These are phyloP conservation scores for Pseudisothecium myosuroides DNA, from an alignment of 225 moss, liverwort and hornwort species.

Conservation along the genomic window DNA sequence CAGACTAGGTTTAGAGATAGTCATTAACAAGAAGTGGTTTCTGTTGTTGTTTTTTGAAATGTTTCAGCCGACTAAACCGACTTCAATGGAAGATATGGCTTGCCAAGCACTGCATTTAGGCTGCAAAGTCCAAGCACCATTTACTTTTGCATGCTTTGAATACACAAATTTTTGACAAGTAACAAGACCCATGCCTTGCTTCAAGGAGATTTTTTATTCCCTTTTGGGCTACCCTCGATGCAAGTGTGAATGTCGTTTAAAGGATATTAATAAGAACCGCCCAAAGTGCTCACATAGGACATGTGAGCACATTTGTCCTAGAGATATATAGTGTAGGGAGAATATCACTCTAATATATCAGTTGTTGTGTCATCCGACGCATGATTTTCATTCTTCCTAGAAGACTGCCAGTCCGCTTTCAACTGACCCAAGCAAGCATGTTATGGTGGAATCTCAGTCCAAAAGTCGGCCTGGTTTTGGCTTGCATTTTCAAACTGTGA, in stretches of 20 bases:
- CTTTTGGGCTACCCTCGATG: not conserved
- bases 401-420: too few relatives aligned
- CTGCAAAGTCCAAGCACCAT: not conserved
- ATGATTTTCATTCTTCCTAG: not conserved
- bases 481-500: not conserved
- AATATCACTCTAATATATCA: not conserved
- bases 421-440: too few relatives aligned
- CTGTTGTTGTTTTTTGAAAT: accelerated
- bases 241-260: not conserved
- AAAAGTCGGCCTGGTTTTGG: not conserved
- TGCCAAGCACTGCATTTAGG: not conserved
- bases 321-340: not conserved
- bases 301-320: not conserved
- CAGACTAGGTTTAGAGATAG: not conserved
- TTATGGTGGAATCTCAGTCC: not conserved
- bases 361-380: not conserved
- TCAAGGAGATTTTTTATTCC: not conserved
- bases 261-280: not conserved
- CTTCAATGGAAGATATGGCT: not conserved
- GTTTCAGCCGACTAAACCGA: accelerated
- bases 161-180: not conserved
- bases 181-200: not conserved
- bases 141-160: not conserved
- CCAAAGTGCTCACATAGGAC: accelerated
- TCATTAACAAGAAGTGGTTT: accelerated